Evolutionary conservation across 2,329 filamentous ascomycete species (phyloP).

Genomic region (Aspergillus niger): DNA sequence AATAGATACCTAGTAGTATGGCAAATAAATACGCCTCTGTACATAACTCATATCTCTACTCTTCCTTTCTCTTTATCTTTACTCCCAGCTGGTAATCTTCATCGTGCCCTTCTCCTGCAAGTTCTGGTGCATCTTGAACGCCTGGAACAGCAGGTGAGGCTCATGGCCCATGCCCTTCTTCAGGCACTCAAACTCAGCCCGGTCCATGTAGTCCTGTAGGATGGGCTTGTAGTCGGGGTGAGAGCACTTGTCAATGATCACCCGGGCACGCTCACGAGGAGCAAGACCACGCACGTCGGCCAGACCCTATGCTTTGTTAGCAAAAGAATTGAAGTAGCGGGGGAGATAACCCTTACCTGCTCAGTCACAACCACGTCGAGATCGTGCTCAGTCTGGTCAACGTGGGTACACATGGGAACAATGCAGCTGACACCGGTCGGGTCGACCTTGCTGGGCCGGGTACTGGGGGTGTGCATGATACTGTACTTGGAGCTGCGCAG

Average conservation of each 20-base stretch:
- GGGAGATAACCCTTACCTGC: constrained; percentile 40
- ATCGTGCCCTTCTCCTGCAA: constrained; percentile 81
- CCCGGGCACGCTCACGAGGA: constrained; percentile 75
- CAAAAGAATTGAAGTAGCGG: neutral
- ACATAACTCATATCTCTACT: neutral
- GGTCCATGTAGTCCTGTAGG: constrained; percentile 77
- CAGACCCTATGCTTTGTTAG: constrained; percentile 60
- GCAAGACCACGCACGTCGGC: constrained; percentile 82
- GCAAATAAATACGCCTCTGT: neutral
- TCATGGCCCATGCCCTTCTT: constrained; percentile 87
- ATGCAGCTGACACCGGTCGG: constrained; percentile 81
- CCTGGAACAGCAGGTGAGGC: constrained; percentile 82
- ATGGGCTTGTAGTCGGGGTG: constrained; percentile 85
- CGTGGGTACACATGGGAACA: constrained; percentile 90
- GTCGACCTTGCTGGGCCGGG: constrained; percentile 78
- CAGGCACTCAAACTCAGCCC: constrained; percentile 82
- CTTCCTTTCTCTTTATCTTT: constrained; percentile 7
- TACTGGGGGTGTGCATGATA: constrained; percentile 90
- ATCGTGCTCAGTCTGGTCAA: constrained; percentile 92
- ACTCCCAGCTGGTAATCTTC: constrained; percentile 72
- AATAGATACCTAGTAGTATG: no score
- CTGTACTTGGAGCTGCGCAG: constrained; percentile 76
- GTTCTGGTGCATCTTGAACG: constrained; percentile 87
- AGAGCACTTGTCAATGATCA: constrained; percentile 84
- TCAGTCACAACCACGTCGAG: constrained; percentile 83